Evolutionary conservation across 352 stramenopile species (phyloP), one percentile per base, ranked within the genome.

Genomic region (Pythium dissimile): DNA sequence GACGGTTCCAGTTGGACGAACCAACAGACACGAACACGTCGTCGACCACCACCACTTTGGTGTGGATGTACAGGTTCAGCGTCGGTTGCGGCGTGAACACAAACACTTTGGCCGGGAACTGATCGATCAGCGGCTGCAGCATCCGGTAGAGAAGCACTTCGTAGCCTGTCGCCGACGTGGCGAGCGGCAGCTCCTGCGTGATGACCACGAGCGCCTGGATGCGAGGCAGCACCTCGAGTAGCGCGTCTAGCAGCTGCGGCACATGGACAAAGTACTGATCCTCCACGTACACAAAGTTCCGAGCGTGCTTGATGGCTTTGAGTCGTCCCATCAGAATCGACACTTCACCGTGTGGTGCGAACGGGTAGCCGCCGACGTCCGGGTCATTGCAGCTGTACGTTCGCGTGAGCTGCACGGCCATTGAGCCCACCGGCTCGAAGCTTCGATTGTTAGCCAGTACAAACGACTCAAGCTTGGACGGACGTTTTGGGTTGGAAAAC

Each of bases 31-130:
- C 15, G 24, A 66, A 74, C 13, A 71, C 57, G 26, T 74, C 66
- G 45, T 71, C 66, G 10, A 65, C 42, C 16, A 87, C 26, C 34
- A 87, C 38, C 9, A 79, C 70, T 44, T 86, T 86, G 30, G 60
- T 67, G 57, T 89, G 78, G 18, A 89, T 55, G 59, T 83, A 89
- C 21, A 87, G 59, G 27, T 64, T 42, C 21, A 62, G 30, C n/a
- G 27, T n/a, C 10, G 52, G 31, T 11, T 55, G 63, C 3, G 64
- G 50, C 20, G 51, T 50, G 38, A 66, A 74, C 2, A 59, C 18
- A 24, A 72, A 64, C 20, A 74, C 57, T 54, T 77, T 77, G 52
- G 61, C 32, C 8, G 66, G 69, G 47, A 77, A 79, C 37, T 66
- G 64, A 9, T 57, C 35, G 20, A 62, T 23, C n/a, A 80, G 48